Percentiles rank a stretch among this genome's conserved stretches.
phyloP scores from a whole-genome alignment of 2,329 filamentous ascomycete genomes.

The Rutstroemia sp. region DNA sequence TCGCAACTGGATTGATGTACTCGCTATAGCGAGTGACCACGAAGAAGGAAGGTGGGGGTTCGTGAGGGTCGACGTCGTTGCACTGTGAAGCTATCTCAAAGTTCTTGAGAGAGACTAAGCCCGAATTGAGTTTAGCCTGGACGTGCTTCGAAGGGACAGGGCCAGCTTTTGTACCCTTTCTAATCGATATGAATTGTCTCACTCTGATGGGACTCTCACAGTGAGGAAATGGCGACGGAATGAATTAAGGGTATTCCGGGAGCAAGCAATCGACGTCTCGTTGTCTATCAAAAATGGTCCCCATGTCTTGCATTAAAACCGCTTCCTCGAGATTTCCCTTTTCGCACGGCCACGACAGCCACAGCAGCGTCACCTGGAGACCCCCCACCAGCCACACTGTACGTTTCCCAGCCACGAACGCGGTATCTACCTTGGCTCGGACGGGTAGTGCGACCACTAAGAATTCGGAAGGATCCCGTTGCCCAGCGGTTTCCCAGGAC shows the following conservation, averaged over 20 bases:
- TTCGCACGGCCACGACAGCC: too few species aligned
- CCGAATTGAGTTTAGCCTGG: constrained; percentile 1
- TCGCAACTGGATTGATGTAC: constrained; percentile 9
- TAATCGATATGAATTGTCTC: too few species aligned
- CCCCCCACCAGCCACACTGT: neutral
- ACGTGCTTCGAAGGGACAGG: neutral
- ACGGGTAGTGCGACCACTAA: neutral
- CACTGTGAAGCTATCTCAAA: constrained; percentile 5
- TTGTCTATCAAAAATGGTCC: too few species aligned
- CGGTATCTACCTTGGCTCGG: too few species aligned
- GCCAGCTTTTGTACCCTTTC: neutral
- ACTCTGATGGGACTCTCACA: too few species aligned
- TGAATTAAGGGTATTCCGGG: too few species aligned
- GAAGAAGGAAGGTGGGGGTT: neutral
- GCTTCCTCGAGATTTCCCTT: too few species aligned
- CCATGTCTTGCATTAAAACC: too few species aligned
- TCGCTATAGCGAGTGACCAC: constrained; percentile 8
- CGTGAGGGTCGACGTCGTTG: constrained; percentile 1
- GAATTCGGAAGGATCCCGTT: neutral
- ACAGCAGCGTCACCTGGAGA: too few species aligned
- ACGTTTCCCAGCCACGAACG: neutral
- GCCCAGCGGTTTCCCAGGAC: neutral
- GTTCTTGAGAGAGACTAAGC: constrained; percentile 1
- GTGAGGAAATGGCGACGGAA: too few species aligned
- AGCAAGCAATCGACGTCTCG: too few species aligned